Base-by-base conservation (phyloP, 345 rosid species). In the Geranium brycei region DNA sequence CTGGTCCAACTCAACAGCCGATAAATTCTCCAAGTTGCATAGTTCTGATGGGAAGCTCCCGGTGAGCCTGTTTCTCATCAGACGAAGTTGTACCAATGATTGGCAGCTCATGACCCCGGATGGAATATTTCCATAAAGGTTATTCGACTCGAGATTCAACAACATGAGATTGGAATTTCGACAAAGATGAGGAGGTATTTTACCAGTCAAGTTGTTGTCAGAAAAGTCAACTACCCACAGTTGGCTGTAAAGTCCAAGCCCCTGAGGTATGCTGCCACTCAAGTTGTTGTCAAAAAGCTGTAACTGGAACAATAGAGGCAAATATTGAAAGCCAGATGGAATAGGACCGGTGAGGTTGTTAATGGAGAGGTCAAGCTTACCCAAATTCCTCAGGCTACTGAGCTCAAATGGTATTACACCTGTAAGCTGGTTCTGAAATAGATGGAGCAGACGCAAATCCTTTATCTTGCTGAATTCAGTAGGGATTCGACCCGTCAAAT, bases 171-270 rank as follows among this genome's bases (percentile, higher is more conserved):
- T 81, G 18, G 78, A 71, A 1, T 78, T 75, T 17, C 62, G 69
- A 70, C 98, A 92, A 38, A 90, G 78, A 73, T 76, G 77, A 51
- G 86, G 88, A 23, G 98, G 97, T 19, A 92, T 86, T 65, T 65
- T 80, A 30, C 97, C 98, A 0, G 90, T 80, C 57, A 92, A 76
- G 55, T 77, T 31, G 72, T 93, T 93, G 59, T 85, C 68, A n/a
- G 97, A 90, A 73, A 93, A 78, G 74, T 93, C 97, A 63, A 90
- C 87, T 62, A 85, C 87, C 95, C 90, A 90, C 63, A 93, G 87
- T 51, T 69, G 84, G 70, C 85, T 81, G 68, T 86, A 67, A 38
- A 85, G 62, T 64, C 99, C 99, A 12, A 93, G 87, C 61, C 77
- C 75, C 51, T 57, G 85, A 57, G 99, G 99, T 75, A 93, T 87